Base-by-base conservation (phyloP, 139 green algal genomes). In the Picochlorum sp. region DNA sequence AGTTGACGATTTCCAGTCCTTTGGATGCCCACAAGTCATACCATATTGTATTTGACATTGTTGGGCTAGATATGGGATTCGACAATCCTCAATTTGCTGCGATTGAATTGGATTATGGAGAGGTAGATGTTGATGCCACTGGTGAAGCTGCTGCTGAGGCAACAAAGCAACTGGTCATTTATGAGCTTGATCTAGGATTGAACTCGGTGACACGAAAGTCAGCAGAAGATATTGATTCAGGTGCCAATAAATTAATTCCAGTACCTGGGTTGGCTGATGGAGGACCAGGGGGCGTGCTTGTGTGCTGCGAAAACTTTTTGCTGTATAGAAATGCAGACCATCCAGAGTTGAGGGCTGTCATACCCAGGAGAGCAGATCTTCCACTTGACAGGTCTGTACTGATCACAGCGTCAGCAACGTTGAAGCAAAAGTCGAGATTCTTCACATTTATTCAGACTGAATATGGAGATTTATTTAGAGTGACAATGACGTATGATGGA, bases 11-110 rank as follows among this genome's bases (percentile, higher is more conserved):
- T 70, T 96, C 84, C 4, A 95, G 84, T 1, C 94, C 94, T 0
- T 84, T 99, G 23, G 94, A 98, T 72, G 94, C 94, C 2, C 92
- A 98, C 84, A 97, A 98, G 69, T 86, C 75, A 20, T 77, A 90
- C 65, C 85, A 86, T 79, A 78, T 99, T 24, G 72, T 81, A 1
- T 96, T 93, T 69, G 77, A 66, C 26, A 63, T 97, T 2, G 74
- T 74, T 28, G 94, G 82, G 18, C 62, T 99, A 65, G 94, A 99
- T 82, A 87, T 81, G 60, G 94, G 94, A 7, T 98, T 97, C 73
- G 94, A 99, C 70, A 99, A 99, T 81, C 94, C 94, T 21, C 74
- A 95, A 9, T 99, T 99, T 79, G 94, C 92, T 1, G 91, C 94
- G 47, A 95, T 99, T 30, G 94, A 99, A 82, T 83, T 98, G 63